Evolutionary conservation across 306 rosid genomes (phyloP).

Genomic region (Casuarina equisetifolia): DNA sequence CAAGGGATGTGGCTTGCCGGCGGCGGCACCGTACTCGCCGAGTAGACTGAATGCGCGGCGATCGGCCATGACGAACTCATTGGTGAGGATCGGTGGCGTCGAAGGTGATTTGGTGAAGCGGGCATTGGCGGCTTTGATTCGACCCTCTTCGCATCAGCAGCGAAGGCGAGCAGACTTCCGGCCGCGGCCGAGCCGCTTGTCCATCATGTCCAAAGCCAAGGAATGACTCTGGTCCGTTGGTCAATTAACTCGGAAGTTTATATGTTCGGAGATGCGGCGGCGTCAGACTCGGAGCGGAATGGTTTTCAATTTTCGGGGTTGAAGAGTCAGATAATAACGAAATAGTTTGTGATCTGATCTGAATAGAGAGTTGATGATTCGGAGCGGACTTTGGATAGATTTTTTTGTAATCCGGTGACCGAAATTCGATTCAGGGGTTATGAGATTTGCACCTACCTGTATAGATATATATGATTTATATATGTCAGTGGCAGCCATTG

Average conservation of each 20-base stretch:
- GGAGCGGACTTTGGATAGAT: slow-evolving; percentile 33
- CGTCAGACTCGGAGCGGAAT: slow-evolving; percentile 9
- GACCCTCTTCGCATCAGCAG: slow-evolving; percentile 92
- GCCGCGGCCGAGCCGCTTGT: slow-evolving; percentile 82
- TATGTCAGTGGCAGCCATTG: slow-evolving; percentile 39
- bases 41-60: slow-evolving; percentile 86
- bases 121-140: slow-evolving; percentile 80
- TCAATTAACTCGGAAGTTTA: not conserved
- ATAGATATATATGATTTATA: slow-evolving; percentile 27
- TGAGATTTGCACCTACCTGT: slow-evolving; percentile 27
- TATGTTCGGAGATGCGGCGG: not conserved
- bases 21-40: slow-evolving; percentile 57
- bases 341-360: slow-evolving; percentile 31
- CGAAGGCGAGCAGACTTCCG: slow-evolving; percentile 63
- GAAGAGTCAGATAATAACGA: not conserved
- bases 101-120: slow-evolving; percentile 88
- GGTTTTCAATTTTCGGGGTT: not conserved
- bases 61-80: slow-evolving; percentile 97
- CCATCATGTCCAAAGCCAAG: slow-evolving; percentile 63
- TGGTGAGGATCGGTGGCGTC: slow-evolving; percentile 88
- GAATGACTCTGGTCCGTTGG: not conserved
- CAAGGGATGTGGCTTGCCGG: slow-evolving; percentile 44
- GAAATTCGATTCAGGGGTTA: slow-evolving; percentile 28
- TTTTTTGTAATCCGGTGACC: slow-evolving; percentile 43
- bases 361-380: not conserved